phyloP scores from a whole-genome alignment of 257 asterid species.

The Salvia hispanica region DNA sequence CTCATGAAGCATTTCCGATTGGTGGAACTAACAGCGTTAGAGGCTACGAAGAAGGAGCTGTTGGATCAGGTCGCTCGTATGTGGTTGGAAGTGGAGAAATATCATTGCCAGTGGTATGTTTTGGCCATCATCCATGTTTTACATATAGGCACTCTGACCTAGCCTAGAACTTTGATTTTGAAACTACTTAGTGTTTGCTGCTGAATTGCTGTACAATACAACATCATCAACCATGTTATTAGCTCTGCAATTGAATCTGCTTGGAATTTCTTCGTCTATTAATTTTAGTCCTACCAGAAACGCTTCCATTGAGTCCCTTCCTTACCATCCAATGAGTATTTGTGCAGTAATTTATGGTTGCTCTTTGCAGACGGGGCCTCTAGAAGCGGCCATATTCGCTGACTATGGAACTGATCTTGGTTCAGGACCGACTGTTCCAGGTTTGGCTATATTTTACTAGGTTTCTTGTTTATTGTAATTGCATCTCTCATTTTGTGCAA shows the following conservation, averaged over 20 bases:
- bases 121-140: conserved; percentile 5
- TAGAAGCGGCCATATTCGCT: conserved; percentile 85
- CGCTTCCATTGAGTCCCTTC: neutral
- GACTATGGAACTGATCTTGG: conserved; percentile 98
- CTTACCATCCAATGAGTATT: conserved; percentile 8
- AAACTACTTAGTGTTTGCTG: neutral
- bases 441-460: conserved; percentile 32
- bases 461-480: too few species aligned
- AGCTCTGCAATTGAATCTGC: neutral
- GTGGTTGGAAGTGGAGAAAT: conserved; percentile 87
- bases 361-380: conserved; percentile 70
- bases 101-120: conserved; percentile 84
- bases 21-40: conserved; percentile 98
- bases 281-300: neutral
- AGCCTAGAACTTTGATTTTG: conserved; percentile 3
- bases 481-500: neutral
- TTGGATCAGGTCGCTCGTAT: conserved; percentile 91
- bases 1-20: conserved; percentile 95
- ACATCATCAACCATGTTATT: neutral
- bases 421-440: conserved; percentile 83
- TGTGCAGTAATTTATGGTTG: conserved; percentile 21
- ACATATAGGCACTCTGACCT: conserved; percentile 7
- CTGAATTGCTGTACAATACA: neutral
- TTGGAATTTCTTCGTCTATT: neutral
- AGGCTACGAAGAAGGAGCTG: conserved; percentile 97